These are phyloP conservation scores for Speleostelium caveatum DNA, from an alignment of 78 protist species.

Conservation along the genomic window DNA sequence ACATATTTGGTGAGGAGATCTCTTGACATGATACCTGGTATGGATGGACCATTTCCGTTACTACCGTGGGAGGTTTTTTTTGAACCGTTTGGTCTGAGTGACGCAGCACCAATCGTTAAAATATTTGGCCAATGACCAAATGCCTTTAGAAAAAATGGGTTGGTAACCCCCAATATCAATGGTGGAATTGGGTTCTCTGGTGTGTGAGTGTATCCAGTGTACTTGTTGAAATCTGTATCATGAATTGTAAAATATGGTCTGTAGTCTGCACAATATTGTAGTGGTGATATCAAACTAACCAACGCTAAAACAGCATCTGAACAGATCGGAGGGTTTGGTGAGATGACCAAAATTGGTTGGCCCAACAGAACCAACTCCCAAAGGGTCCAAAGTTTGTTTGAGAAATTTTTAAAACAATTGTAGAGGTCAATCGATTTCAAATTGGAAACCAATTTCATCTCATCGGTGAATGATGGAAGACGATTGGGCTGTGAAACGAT, in stretches of 20 bases:
- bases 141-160: constrained; percentile 86
- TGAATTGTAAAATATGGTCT: constrained; percentile 90
- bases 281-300: constrained; percentile 73
- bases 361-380: constrained; percentile 87
- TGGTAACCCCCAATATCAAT: constrained; percentile 84
- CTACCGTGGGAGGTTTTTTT: not conserved
- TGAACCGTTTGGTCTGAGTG: not conserved
- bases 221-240: constrained; percentile 81
- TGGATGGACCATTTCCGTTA: not conserved
- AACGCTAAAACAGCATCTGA: constrained; percentile 79
- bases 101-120: constrained; percentile 32
- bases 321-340: constrained; percentile 70
- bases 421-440: constrained; percentile 68
- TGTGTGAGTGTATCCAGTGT: not conserved
- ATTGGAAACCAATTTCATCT: constrained; percentile 52
- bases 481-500: not conserved
- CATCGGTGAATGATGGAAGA: not conserved
- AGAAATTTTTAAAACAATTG: constrained; percentile 33
- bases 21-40: constrained; percentile 43
- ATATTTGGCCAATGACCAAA: constrained; percentile 85
- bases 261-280: constrained; percentile 76
- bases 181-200: constrained; percentile 28
- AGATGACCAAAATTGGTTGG: constrained; percentile 77
- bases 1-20: constrained; percentile 20
- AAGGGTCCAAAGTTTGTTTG: constrained; percentile 72